Conservation (phyloP, 306 rosid genomes). For the Dicorynia guianensis region DNA sequence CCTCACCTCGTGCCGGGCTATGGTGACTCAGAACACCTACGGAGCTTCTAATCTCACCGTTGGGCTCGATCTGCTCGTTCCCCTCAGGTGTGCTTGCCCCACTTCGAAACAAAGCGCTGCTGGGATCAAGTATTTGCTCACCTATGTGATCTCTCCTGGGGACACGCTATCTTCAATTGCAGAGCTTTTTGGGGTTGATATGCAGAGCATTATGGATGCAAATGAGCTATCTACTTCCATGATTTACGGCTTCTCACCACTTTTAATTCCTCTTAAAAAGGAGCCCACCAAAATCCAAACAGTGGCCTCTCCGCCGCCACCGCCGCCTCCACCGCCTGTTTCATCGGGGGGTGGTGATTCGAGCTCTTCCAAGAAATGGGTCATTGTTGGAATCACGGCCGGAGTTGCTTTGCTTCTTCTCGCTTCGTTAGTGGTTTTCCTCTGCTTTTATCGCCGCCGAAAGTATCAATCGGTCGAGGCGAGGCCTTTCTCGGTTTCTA, state of each 20-base stretch:
- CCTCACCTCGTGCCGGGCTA: slow-evolving; percentile 75
- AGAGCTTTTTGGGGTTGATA: slow-evolving; percentile 43
- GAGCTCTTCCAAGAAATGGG: slow-evolving; percentile 54
- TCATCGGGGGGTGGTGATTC: slow-evolving; percentile 12
- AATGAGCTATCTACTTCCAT: slow-evolving; percentile 19
- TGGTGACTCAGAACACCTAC: slow-evolving; percentile 52
- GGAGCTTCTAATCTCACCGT: background rate
- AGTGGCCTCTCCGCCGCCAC: slow-evolving; percentile 34
- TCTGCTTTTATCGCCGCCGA: background rate
- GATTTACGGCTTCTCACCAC: slow-evolving; percentile 59
- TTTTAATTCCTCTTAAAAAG: slow-evolving; percentile 58
- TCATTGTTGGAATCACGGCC: slow-evolving; percentile 50
- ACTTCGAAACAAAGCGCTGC: slow-evolving; percentile 50
- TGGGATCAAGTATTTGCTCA: slow-evolving; percentile 61
- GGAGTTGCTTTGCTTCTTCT: too few relatives aligned
- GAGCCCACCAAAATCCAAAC: slow-evolving; percentile 28
- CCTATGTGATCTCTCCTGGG: slow-evolving; percentile 45
- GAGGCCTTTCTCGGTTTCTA: background rate
- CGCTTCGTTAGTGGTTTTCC: too few relatives aligned
- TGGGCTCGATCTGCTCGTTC: slow-evolving; percentile 44
- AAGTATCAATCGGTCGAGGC: background rate
- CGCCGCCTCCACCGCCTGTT: background rate
- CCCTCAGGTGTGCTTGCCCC: slow-evolving; percentile 78
- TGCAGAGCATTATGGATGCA: slow-evolving; percentile 48
- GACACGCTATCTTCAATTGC: slow-evolving; percentile 47